phyloP scores from a whole-genome alignment of 345 rosid genomes.

The Aegle marmelos region DNA sequence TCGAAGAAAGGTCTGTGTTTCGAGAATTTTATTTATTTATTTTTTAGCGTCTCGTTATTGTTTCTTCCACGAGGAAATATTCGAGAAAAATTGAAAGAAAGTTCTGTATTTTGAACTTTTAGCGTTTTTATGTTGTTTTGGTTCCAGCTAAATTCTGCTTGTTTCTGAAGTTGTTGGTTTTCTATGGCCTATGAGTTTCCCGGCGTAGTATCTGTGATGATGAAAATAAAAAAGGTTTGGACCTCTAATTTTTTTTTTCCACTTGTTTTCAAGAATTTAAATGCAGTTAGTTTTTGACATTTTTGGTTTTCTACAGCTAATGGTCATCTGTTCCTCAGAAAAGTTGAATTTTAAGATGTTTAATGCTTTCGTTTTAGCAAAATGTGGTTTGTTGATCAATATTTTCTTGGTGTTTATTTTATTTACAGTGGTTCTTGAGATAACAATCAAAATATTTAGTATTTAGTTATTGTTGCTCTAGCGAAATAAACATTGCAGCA shows the following conservation, averaged over 20 bases:
- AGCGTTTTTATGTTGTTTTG: too few species aligned
- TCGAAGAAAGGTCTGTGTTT: neutral
- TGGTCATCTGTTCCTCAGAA: neutral
- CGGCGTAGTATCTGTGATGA: too few species aligned
- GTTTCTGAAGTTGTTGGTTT: neutral
- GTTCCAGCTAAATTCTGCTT: too few species aligned
- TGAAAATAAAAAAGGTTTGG: too few species aligned
- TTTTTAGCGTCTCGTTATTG: neutral
- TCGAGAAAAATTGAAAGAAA: neutral
- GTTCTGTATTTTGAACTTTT: neutral
- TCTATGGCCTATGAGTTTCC: neutral
- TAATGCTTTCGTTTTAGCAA: neutral
- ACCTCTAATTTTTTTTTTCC: neutral
- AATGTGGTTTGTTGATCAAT: neutral
- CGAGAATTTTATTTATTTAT: neutral
- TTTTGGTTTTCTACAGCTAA: neutral
- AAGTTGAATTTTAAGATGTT: neutral
- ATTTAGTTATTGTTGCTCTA: neutral
- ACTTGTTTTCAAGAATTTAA: neutral
- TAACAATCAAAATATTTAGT: neutral
- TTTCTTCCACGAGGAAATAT: slow-evolving; percentile 9
- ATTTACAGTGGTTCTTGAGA: neutral
- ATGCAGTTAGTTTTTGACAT: neutral
- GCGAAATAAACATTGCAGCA: neutral
- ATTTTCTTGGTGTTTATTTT: neutral